Evolutionary conservation across 257 asterid species (phyloP).

Genomic region (Buddleja alternifolia): DNA sequence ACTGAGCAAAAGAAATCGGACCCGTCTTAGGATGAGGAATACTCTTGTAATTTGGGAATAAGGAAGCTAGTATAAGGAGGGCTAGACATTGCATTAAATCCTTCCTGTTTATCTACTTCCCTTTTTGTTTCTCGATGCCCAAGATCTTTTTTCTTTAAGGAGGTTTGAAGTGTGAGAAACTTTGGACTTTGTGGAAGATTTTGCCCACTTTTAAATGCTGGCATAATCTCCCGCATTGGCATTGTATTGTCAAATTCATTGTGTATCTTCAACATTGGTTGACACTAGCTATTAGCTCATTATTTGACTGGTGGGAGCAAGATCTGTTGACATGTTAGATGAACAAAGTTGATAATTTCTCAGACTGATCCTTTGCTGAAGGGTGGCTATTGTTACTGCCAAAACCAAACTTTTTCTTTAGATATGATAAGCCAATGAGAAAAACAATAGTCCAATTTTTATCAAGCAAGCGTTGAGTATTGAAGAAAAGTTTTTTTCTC

Average conservation of each 20-base stretch:
- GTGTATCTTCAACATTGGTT: constrained; percentile 28
- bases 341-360: constrained; percentile 26
- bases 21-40: constrained; percentile 32
- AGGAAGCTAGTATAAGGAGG: constrained; percentile 32
- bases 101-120: constrained; percentile 30
- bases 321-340: constrained; percentile 37
- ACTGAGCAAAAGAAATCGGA: constrained; percentile 37
- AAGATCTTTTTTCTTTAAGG: constrained; percentile 28
- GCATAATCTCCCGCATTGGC: constrained; percentile 30
- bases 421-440: constrained; percentile 24
- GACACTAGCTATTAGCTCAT: constrained; percentile 40
- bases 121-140: constrained; percentile 28
- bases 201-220: constrained; percentile 24
- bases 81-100: constrained; percentile 28
- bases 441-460: constrained; percentile 21
- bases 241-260: constrained; percentile 23
- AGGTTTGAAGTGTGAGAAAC: constrained; percentile 34
- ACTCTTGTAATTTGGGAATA: constrained; percentile 33
- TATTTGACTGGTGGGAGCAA: constrained; percentile 35
- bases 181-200: constrained; percentile 35
- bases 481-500: constrained; percentile 23
- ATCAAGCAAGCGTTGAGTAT: constrained; percentile 29
- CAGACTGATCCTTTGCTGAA: constrained; percentile 26
- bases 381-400: constrained; percentile 29
- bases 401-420: constrained; percentile 22